Base-by-base conservation (phyloP, 352 stramenopile genomes). In the Phytophthora hybrid region DNA sequence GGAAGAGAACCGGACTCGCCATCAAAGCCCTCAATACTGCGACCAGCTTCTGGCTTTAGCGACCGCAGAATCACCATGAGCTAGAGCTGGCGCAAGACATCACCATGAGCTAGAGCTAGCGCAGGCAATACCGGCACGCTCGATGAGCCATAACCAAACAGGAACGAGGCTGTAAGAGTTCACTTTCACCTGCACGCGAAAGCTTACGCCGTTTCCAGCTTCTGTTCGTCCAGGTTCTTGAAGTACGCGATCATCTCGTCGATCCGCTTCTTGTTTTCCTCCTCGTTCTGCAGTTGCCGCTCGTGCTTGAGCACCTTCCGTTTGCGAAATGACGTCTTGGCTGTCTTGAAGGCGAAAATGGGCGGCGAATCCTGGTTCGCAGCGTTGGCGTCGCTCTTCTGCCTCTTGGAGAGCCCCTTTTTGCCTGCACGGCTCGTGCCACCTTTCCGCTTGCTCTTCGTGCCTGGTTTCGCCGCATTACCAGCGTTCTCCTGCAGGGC, bases 11-110 rank as follows among this genome's bases (percentile, higher is more conserved):
- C 80, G 84, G 13, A 85, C 58, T 54, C 88, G 88, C 29, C 87
- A 95, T 54, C 90, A 91, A 66, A 91, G 62, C 63, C 86, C 90
- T 31, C 81, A 62, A 29, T 93, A 89, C 59, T 95, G 88, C 73
- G 88, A 95, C 64, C 69, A 93, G 58, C 66, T 97, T 55, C 52
- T 90, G 37, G 65, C 66, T 9, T 62, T 93, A 47, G 83, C 81
- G 6, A 79, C 63, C 61, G 63, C 68, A 19, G 69, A 77, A 41
- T 71, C 64, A 26, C n/a, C 59, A 70, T 82, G 32, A 81, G 44
- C 63, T 54, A 67, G 21, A 31, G 14, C 7, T 23, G 21, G 44
- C 16, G 7, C 44, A 21, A n/a, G n/a, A n/a, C n/a, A 41, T 71
- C 64, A 26, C n/a, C 59, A 70, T 82, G 32, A 81, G 44, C 63